phyloP scores from a whole-genome alignment of 495 filamentous ascomycete species.

The Mycothermus thermophilus region DNA sequence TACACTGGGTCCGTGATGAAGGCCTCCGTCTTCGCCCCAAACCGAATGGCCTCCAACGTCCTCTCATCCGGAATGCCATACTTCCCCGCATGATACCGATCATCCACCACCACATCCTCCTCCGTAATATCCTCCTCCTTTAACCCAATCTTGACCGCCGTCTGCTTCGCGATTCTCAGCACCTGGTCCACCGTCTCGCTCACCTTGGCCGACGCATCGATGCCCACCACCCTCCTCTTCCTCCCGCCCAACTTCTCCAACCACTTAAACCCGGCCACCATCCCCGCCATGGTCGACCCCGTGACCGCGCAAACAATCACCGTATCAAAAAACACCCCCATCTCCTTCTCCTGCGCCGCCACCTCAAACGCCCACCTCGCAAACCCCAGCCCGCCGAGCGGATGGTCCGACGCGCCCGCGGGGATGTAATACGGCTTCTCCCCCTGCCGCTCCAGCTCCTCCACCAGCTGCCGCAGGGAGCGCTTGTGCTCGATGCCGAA shows the following conservation, averaged over 20 bases:
- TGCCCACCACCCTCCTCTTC: conserved; percentile 41
- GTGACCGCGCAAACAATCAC: conserved; percentile 50
- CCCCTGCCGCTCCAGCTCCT: conserved; percentile 32
- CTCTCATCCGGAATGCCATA: conserved; percentile 45
- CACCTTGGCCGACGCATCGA: conserved; percentile 47
- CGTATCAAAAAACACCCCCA: conserved; percentile 45
- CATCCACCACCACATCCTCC: conserved; percentile 43
- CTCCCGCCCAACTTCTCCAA: conserved; percentile 26
- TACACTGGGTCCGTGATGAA: conserved; percentile 59
- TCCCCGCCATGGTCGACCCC: conserved; percentile 47
- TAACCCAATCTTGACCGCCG: conserved; percentile 44
- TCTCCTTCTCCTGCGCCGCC: conserved; percentile 39
- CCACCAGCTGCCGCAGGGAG: conserved; percentile 32
- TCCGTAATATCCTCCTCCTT: conserved; percentile 38
- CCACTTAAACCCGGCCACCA: conserved; percentile 50
- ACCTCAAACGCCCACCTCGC: conserved; percentile 53
- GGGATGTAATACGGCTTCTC: conserved; percentile 51
- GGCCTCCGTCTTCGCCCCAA: conserved; percentile 45
- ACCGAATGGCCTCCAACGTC: conserved; percentile 48
- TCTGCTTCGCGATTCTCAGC: conserved; percentile 44
- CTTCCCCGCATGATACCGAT: conserved; percentile 45
- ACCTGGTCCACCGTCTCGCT: conserved; percentile 43
- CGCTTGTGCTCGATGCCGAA: conserved; percentile 50
- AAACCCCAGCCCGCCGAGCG: conserved; percentile 50
- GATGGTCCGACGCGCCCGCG: conserved; percentile 50